Percentiles rank a stretch among this genome's conserved stretches.
phyloP scores from a whole-genome alignment of 805 yeast genomes.

The Wickerhamomyces bovis region DNA sequence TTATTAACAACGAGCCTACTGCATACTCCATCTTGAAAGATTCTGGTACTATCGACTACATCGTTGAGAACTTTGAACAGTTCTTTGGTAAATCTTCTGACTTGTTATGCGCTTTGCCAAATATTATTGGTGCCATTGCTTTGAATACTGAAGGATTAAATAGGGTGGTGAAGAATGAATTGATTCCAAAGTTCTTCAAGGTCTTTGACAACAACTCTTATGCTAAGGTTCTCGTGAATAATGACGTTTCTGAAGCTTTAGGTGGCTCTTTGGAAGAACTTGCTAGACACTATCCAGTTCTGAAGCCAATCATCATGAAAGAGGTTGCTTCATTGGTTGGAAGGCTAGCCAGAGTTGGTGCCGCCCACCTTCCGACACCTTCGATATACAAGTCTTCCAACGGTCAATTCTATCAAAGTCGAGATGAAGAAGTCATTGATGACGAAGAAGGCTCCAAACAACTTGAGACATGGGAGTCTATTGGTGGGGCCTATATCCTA shows the following conservation, averaged over 20 bases:
- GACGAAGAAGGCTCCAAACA: conserved; percentile 35
- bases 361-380: conserved; percentile 32
- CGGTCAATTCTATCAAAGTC: conserved; percentile 36
- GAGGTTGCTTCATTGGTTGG: conserved; percentile 42
- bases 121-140: conserved; percentile 76
- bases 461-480: conserved; percentile 48
- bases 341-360: conserved; percentile 35
- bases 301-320: conserved; percentile 52
- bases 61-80: conserved; percentile 50
- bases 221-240: conserved; percentile 48
- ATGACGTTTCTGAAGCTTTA: conserved; percentile 47
- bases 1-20: conserved; percentile 88
- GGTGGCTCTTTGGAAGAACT: conserved; percentile 75
- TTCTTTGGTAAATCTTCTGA: conserved; percentile 56
- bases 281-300: conserved; percentile 74
- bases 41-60: conserved; percentile 61
- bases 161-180: conserved; percentile 38
- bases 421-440: conserved; percentile 35
- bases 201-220: conserved; percentile 42
- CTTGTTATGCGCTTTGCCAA: conserved; percentile 57
- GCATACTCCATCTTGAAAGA: conserved; percentile 77
- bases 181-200: conserved; percentile 41
- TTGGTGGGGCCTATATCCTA: conserved; percentile 36
- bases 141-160: conserved; percentile 68
- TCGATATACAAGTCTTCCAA: conserved; percentile 37